Base-by-base conservation (phyloP, 306 rosid species). In the Purshia tridentata region DNA sequence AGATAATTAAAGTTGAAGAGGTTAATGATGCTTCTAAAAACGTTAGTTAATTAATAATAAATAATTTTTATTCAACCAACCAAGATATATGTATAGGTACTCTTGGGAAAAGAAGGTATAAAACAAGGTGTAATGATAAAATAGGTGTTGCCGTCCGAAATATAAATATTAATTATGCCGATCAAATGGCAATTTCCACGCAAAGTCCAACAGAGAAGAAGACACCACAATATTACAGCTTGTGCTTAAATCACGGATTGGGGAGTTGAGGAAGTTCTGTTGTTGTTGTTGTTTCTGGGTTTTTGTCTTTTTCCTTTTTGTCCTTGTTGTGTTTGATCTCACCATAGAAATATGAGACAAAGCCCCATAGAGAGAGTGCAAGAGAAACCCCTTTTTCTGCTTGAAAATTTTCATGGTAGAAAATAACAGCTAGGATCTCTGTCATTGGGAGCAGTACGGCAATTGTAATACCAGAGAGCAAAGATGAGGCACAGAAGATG, bases 271-370 rank as follows among this genome's bases (percentile, higher is more conserved):
- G 53, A 10, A 52, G 0, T 54, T 67, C 75, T 14, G 65, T 23
- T 23, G 35, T 23, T 23, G 35, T 23, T 15, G 58, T 16, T 54
- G 20, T 39, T n/a, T 61, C 69, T 16, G 14, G 46, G 20, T 3
- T 12, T 0, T 4, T 16, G 0, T 10, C 35, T 65, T 47, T 18
- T 69, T 41, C 62, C 75, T 22, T 47, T 82, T 18, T 76, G 72
- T 23, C 35, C 53, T 69, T 79, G 0, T 41, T 56, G 4, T 83
- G 78, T 65, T 87, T 87, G 2, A 71, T 44, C 61, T 87, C 92
- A 1, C 96, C 92, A 6, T 87, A 87, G 45, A 89, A 87, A 65
- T 87, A 87, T 18, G 85, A 88, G 14, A 77, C 67, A 76, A 80
- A 84, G 0, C 87, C 87, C 90, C 92, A 88, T 4, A 88, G 75